Base-by-base conservation (phyloP, 78 protist species). In the Dictyostelium brefeldianum region DNA sequence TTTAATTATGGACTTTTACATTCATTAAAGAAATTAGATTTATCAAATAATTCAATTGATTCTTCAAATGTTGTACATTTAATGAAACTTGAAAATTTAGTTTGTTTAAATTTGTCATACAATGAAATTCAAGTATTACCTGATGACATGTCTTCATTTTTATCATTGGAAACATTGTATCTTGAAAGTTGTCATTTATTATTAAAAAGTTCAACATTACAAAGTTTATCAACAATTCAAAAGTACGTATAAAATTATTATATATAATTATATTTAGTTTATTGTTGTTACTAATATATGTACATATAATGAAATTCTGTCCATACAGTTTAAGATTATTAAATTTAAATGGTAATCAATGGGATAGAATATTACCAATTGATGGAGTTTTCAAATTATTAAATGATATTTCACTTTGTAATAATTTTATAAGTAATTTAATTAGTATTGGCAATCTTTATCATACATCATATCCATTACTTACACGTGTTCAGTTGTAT, bases 341-440 rank as follows among this genome's bases (percentile, higher is more conserved):
- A 54, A 84, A 84, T 84, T 64, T 84, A 43, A 84, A 78, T 84
- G 77, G 77, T 6, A 84, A 84, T 57, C 81, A 84, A 71, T 84
- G 92, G 92, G 92, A 84, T 75, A 71, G 92, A 84, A 84, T 84
- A 0, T 43, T 74, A 14, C 92, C 92, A 53, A 84, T 84, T 65
- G 78, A 59, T 73, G 92, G 92, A 9, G 65, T 80, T 59, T 84
- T 84, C 43, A 53, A 84, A 59, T 74, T 74, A 18, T 69, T 84
- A 48, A 29, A 14, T 53, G 92, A 84, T 27, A 17, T 84, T 22
- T 84, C 92, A 71, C 48, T 84, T 14, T 84, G 82, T 41, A 71
- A 74, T 29, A 84, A 84, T 25, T 54, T 57, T 46, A 84, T 84
- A 10, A 20, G 83, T 5, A 84, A 84, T 56, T 48, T 84, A 22